These are phyloP conservation scores for Sambucus nigra DNA, from an alignment of 129 eudicot species.

Conservation along the genomic window DNA sequence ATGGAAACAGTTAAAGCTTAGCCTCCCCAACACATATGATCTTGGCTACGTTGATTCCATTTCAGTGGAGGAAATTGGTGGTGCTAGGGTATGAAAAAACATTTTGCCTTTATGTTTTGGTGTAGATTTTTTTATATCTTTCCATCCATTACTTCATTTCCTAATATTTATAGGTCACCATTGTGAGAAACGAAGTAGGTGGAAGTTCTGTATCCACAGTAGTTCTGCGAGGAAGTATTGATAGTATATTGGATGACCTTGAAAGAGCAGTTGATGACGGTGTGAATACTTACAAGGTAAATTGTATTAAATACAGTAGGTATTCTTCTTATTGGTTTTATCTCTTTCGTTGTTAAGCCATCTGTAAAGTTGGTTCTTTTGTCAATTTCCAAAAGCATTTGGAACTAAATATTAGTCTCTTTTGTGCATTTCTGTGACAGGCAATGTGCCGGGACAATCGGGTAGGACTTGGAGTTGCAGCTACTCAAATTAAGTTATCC, in stretches of 20 bases:
- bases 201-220: constrained; percentile 87
- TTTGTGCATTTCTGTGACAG: too few relatives aligned
- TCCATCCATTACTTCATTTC: too few relatives aligned
- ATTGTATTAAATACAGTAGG: too few relatives aligned
- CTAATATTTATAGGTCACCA: constrained; percentile 62
- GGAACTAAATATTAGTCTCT: too few relatives aligned
- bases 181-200: constrained; percentile 92
- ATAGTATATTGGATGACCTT: too few relatives aligned
- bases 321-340: too few relatives aligned
- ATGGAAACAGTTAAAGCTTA: too few relatives aligned
- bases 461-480: constrained; percentile 90
- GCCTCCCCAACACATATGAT: constrained; percentile 67
- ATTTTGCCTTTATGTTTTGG: too few relatives aligned
- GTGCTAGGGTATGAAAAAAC: constrained; percentile 92
- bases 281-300: constrained; percentile 86
- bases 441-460: constrained; percentile 96
- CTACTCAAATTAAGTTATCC: constrained; percentile 88
- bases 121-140: too few relatives aligned
- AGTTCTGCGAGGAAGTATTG: too few relatives aligned
- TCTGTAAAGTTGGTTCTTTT: background rate
- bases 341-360: background rate
- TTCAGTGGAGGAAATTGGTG: constrained; percentile 89
- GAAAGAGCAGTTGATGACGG: too few relatives aligned
- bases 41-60: constrained; percentile 87
- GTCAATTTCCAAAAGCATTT: too few relatives aligned